Conservation (phyloP, 768 basidiomycete species). For the Panaeolus cyanescens region DNA sequence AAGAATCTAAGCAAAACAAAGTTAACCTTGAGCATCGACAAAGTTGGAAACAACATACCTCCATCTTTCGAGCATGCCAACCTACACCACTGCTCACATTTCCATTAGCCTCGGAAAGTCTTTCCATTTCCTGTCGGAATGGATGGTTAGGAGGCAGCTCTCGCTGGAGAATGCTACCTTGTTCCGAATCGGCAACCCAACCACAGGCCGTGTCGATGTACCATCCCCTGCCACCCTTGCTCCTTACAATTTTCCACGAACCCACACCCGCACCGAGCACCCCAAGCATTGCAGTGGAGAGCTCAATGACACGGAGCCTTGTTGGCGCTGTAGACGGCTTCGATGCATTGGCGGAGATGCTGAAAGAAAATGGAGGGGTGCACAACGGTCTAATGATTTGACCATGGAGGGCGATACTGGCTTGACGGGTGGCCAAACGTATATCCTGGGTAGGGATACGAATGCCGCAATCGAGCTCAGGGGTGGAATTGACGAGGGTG, state of each 20-base stretch:
- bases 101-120: slow-evolving; percentile 78
- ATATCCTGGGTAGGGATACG: slow-evolving; percentile 37
- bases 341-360: slow-evolving; percentile 33
- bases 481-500: slow-evolving; percentile 74
- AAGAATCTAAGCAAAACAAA: slow-evolving; percentile 55
- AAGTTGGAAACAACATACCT: slow-evolving; percentile 53
- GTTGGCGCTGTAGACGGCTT: slow-evolving; percentile 56
- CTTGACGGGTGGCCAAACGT: slow-evolving; percentile 57
- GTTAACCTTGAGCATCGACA: slow-evolving; percentile 2
- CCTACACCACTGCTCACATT: slow-evolving; percentile 91
- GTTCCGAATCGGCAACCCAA: slow-evolving; percentile 60
- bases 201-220: slow-evolving; percentile 88
- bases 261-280: slow-evolving; percentile 79
- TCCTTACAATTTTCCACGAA: slow-evolving; percentile 86
- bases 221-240: slow-evolving; percentile 95
- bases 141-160: slow-evolving; percentile 65
- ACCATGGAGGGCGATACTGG: slow-evolving; percentile 75
- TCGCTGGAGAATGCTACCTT: slow-evolving; percentile 53
- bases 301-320: slow-evolving; percentile 83
- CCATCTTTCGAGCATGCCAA: slow-evolving; percentile 97
- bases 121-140: slow-evolving; percentile 69
- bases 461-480: slow-evolving; percentile 67
- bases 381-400: slow-evolving; percentile 81
- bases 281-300: slow-evolving; percentile 70
- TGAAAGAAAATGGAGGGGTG: slow-evolving; percentile 74